Conservation (phyloP, 2,329 filamentous ascomycete species). For the Xenoacremonium recifei region DNA sequence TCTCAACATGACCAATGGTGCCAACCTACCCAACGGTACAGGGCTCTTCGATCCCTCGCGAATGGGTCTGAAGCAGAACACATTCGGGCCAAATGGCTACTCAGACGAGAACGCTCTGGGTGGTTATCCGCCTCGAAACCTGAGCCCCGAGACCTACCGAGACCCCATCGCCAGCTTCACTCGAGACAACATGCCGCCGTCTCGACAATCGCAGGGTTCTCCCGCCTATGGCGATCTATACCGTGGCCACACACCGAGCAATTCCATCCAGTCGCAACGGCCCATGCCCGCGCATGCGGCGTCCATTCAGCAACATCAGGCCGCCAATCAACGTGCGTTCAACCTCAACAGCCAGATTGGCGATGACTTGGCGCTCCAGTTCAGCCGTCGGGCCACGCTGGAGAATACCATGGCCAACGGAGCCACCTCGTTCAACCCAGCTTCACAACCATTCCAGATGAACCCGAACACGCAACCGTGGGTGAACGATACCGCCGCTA, state of each 20-base stretch:
- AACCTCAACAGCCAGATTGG: slow-evolving; percentile 37
- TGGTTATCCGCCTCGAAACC: slow-evolving; percentile 29
- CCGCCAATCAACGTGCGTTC: slow-evolving; percentile 35
- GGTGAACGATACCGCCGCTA: slow-evolving; percentile 31
- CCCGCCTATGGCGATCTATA: slow-evolving; percentile 34
- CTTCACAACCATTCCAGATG: slow-evolving; percentile 42
- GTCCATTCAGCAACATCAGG: slow-evolving; percentile 46
- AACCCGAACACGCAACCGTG: slow-evolving; percentile 49
- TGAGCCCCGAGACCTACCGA: slow-evolving; percentile 40
- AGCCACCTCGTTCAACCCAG: slow-evolving; percentile 25
- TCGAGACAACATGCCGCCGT: slow-evolving; percentile 57
- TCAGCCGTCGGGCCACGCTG: slow-evolving; percentile 33
- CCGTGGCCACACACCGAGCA: slow-evolving; percentile 39
- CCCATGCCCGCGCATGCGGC: slow-evolving; percentile 43
- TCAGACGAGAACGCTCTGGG: too few species aligned
- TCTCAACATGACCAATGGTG: too few species aligned
- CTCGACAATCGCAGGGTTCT: slow-evolving; percentile 50
- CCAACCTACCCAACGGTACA: slow-evolving; percentile 40
- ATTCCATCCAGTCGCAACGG: slow-evolving; percentile 47
- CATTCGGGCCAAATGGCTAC: too few species aligned
- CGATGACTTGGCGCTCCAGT: slow-evolving; percentile 35
- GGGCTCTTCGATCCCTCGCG: slow-evolving; percentile 46
- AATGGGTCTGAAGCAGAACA: slow-evolving; percentile 43
- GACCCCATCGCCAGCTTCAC: slow-evolving; percentile 29
- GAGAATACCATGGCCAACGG: slow-evolving; percentile 25